These are phyloP conservation scores for Lachnellula willkommii DNA, from an alignment of 2,329 filamentous ascomycete species.

Conservation along the genomic window DNA sequence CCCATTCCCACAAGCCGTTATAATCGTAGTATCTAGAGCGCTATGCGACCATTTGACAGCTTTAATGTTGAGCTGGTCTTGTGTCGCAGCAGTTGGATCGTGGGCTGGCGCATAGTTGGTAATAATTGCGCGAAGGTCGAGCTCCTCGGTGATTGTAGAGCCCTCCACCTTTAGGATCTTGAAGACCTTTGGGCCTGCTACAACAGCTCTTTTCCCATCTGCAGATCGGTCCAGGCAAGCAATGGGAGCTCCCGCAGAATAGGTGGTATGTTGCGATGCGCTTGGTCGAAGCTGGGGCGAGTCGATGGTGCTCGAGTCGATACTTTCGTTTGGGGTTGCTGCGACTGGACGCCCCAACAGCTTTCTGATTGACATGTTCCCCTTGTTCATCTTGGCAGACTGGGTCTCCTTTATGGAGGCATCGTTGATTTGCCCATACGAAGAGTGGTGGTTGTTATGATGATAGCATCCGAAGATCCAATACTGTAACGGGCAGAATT, in stretches of 20 bases:
- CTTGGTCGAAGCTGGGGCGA: constrained; percentile 27
- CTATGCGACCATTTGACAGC: constrained; percentile 54
- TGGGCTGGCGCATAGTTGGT: constrained; percentile 42
- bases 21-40: constrained; percentile 46
- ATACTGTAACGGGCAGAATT: no score
- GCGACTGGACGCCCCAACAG: constrained; percentile 25
- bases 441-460: no score
- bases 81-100: constrained; percentile 34
- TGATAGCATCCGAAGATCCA: no score
- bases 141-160: constrained; percentile 46
- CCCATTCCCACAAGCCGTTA: constrained; percentile 59
- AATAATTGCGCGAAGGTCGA: constrained; percentile 55
- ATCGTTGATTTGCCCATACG: constrained; percentile 12
- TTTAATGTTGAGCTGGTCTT: constrained; percentile 58
- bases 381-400: constrained; percentile 14
- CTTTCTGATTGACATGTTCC: constrained; percentile 21
- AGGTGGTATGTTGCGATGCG: constrained; percentile 50
- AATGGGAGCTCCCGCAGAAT: constrained; percentile 48
- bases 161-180: constrained; percentile 52
- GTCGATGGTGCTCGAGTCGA: constrained; percentile 19
- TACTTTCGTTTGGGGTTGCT: constrained; percentile 15
- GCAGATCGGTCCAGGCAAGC: constrained; percentile 53
- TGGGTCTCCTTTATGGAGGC: constrained; percentile 20
- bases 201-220: constrained; percentile 50
- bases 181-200: constrained; percentile 56